Conservation (phyloP, 352 stramenopile genomes). For the Globisporangium lucens region DNA sequence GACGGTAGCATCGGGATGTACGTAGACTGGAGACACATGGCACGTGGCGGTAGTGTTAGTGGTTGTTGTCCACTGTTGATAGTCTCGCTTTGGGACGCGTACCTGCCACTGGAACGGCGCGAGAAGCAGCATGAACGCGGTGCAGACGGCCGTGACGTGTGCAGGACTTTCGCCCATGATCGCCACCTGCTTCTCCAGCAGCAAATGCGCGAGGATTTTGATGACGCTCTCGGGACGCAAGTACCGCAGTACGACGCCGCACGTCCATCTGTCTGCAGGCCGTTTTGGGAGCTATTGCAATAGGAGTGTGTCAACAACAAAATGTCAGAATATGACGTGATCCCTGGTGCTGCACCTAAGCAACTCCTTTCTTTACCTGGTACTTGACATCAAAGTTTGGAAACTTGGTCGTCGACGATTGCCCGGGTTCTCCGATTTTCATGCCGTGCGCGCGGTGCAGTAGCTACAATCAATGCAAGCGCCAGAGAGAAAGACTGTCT, state of each 20-base stretch:
- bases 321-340: too few relatives aligned
- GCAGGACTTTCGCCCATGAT: slow-evolving; percentile 70
- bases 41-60: too few relatives aligned
- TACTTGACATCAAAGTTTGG: slow-evolving; percentile 68
- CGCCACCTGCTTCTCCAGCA: slow-evolving; percentile 81
- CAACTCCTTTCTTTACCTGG: slow-evolving; percentile 51
- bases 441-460: slow-evolving; percentile 58
- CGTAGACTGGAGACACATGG: slow-evolving; percentile 47
- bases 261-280: slow-evolving; percentile 66
- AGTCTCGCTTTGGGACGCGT: too few relatives aligned
- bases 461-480: too few relatives aligned
- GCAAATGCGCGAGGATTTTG: slow-evolving; percentile 59
- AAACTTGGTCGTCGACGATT: slow-evolving; percentile 59
- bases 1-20: slow-evolving; percentile 82
- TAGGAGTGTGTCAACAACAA: too few relatives aligned
- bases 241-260: slow-evolving; percentile 63
- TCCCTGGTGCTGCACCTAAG: too few relatives aligned
- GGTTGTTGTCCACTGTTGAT: too few relatives aligned
- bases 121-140: slow-evolving; percentile 63
- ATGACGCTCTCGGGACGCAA: slow-evolving; percentile 60
- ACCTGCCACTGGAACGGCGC: slow-evolving; percentile 83
- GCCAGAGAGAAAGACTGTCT: too few relatives aligned
- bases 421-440: slow-evolving; percentile 61
- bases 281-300: slow-evolving; percentile 52
- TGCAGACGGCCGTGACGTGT: slow-evolving; percentile 66